Percentiles rank a stretch among this genome's conserved stretches.
phyloP scores from a whole-genome alignment of 352 stramenopile species.

The Lagenidium sp. region DNA sequence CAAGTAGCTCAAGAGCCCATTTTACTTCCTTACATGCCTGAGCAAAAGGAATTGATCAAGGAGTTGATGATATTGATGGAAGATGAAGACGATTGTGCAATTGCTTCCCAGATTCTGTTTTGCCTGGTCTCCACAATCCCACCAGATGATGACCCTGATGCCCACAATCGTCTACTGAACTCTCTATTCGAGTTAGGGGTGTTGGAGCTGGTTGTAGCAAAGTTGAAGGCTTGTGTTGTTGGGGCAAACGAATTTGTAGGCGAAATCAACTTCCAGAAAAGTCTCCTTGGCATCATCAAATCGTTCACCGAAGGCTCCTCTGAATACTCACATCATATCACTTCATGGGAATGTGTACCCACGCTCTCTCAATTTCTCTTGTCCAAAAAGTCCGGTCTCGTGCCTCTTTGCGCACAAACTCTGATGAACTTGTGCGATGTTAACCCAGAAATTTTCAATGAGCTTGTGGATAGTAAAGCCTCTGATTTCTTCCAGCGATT shows the following conservation, averaged over 20 bases:
- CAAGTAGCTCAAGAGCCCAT: conserved; percentile 50
- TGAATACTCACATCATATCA: conserved; percentile 7
- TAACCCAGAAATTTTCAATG: conserved; percentile 54
- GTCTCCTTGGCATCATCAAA: conserved; percentile 65
- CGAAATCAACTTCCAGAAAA: conserved; percentile 75
- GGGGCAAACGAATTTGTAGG: conserved; percentile 58
- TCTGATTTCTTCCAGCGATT: conserved; percentile 73
- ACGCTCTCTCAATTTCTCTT: conserved; percentile 48
- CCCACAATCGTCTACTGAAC: conserved; percentile 37
- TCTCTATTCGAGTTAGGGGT: conserved; percentile 50
- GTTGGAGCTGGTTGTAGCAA: conserved; percentile 54
- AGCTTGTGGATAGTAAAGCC: conserved; percentile 45
- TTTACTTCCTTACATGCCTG: conserved; percentile 36
- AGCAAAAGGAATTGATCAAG: conserved; percentile 51
- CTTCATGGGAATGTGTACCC: conserved; percentile 5
- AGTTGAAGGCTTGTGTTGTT: conserved; percentile 60
- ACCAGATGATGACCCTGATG: conserved; percentile 11
- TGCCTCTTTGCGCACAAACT: conserved; percentile 54
- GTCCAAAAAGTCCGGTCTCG: conserved; percentile 51
- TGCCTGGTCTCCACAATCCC: conserved; percentile 14
- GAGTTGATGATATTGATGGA: conserved; percentile 69
- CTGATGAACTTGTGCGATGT: conserved; percentile 76
- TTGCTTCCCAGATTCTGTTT: conserved; percentile 68
- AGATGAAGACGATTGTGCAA: conserved; percentile 54
- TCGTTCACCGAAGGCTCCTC: conserved; percentile 50